Conservation (phyloP, 1,139 yeast genomes). For the Yamadazyma membranifaciens region DNA sequence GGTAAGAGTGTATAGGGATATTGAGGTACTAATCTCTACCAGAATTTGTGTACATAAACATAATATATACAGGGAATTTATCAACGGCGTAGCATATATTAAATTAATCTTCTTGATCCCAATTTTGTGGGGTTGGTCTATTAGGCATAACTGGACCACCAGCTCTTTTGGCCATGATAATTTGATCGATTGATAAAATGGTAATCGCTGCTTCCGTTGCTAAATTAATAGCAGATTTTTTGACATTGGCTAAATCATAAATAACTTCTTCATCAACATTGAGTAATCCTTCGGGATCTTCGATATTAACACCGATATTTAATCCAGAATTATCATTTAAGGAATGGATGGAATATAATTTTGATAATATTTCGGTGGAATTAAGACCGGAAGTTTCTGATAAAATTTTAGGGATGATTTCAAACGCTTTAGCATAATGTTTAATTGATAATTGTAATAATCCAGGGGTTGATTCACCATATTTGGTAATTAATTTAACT, state of each 20-base stretch:
- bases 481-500: conserved; percentile 72
- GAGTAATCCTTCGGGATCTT: conserved; percentile 64
- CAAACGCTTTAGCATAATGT: conserved; percentile 92
- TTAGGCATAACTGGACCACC: conserved; percentile 95
- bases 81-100: background rate
- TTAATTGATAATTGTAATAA: conserved; percentile 90
- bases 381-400: conserved; percentile 96
- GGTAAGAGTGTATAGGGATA: conserved; percentile 28
- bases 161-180: conserved; percentile 91
- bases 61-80: too few relatives aligned
- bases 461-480: conserved; percentile 94
- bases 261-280: conserved; percentile 72
- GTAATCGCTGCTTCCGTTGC: conserved; percentile 97
- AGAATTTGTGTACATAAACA: too few relatives aligned
- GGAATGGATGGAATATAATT: conserved; percentile 83
- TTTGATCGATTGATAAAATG: conserved; percentile 85
- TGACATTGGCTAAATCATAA: conserved; percentile 76
- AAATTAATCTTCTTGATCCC: conserved; percentile 88
- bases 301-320: conserved; percentile 70
- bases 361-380: conserved; percentile 81
- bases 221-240: conserved; percentile 82
- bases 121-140: conserved; percentile 77
- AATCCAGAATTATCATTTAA: conserved; percentile 30
- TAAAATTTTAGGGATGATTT: conserved; percentile 90
- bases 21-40: too few relatives aligned